phyloP scores from a whole-genome alignment of 345 rosid species.

The Carallia pectinifolia region DNA sequence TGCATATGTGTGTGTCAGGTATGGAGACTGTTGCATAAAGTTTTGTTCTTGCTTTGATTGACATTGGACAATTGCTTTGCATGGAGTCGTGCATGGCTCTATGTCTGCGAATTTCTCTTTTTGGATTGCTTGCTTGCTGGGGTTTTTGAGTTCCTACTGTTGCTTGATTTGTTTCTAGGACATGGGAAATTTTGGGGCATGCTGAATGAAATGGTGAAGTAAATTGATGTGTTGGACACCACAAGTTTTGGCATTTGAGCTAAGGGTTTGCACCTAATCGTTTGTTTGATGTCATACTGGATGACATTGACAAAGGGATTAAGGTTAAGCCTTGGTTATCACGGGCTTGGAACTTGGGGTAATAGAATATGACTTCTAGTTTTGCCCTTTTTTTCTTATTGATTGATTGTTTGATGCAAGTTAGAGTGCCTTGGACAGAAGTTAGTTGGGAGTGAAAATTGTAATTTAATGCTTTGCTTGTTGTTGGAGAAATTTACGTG shows the following conservation, averaged over 20 bases:
- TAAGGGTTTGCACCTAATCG: background rate
- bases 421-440: background rate
- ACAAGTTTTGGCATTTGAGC: conserved; percentile 6
- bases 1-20: conserved; percentile 6
- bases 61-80: conserved; percentile 4
- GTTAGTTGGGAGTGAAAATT: background rate
- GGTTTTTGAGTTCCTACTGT: background rate
- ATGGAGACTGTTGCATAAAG: background rate
- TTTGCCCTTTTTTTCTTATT: background rate
- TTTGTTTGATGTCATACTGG: background rate
- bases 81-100: conserved; percentile 4
- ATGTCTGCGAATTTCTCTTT: conserved; percentile 6
- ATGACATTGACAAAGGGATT: background rate
- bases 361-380: background rate
- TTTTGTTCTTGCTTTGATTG: background rate
- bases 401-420: background rate
- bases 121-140: background rate
- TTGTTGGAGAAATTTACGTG: background rate
- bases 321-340: background rate
- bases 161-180: too few species aligned
- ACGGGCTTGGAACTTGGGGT: too few species aligned
- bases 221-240: conserved; percentile 4
- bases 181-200: background rate
- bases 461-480: background rate
- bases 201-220: too few species aligned